Conservation (phyloP, 345 rosid species). For the Angophora floribunda region DNA sequence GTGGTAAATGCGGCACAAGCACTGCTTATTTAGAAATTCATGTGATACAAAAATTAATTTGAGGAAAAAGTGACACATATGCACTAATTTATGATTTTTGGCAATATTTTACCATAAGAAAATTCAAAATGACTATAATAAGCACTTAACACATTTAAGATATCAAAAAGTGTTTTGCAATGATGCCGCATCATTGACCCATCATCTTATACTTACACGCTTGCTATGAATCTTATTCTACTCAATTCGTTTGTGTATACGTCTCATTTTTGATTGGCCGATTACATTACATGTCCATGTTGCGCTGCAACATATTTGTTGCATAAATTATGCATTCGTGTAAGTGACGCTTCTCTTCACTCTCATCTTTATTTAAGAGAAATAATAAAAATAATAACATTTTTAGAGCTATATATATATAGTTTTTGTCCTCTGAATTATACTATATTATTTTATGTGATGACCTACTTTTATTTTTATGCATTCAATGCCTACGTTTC, state of each 20-base stretch:
- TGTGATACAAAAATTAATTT: neutral
- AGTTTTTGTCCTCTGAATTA: neutral
- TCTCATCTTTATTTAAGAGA: neutral
- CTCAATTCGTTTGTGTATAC: neutral
- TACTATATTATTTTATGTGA: neutral
- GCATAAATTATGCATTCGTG: neutral
- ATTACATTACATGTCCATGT: neutral
- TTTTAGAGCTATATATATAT: neutral
- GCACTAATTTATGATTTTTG: neutral
- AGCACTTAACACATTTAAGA: too few relatives aligned
- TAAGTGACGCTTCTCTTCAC: neutral
- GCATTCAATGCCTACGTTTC: neutral
- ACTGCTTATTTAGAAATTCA: neutral
- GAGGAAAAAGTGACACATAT: too few relatives aligned
- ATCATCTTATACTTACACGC: neutral
- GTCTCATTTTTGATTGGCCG: neutral
- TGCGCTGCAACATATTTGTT: neutral
- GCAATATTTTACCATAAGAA: neutral
- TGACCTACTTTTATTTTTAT: neutral
- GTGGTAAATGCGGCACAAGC: fast-evolving
- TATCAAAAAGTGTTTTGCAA: too few relatives aligned
- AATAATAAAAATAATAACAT: neutral
- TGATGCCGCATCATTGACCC: neutral
- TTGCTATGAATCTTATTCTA: neutral
- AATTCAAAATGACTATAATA: too few relatives aligned